Base-by-base conservation (phyloP, 1,284 basidiomycete genomes). In the Chiua sp. region DNA sequence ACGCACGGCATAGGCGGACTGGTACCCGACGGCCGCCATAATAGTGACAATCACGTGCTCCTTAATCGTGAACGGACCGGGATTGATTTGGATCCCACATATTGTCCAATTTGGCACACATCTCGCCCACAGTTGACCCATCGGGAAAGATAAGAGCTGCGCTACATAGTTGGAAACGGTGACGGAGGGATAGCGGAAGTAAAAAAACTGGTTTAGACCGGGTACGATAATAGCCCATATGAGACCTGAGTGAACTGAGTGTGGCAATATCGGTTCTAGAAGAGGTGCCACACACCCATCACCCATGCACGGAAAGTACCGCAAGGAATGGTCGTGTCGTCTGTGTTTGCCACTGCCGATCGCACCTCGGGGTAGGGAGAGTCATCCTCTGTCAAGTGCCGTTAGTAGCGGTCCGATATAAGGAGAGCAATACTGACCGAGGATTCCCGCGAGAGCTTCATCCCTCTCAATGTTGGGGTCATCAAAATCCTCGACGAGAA, bases 21-120 rank as follows among this genome's bases (percentile, higher is more conserved):
- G 74, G 32, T 80, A 77, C 13, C 87, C 87, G 20, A 91, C 87
- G 60, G 87, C 80, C 13, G 90, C 88, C 91, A 96, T 96, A 71
- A 96, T 90, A 20, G 91, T 86, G 52, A 79, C 78, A 47, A 85
- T 67, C 22, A 87, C 87, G 72, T 89, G 88, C 68, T 90, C 88
- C 71, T 91, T 91, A 68, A 91, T 84, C 2, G 81, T 81, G 76
- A 91, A 91, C 3, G 87, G 88, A 23, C 90, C 90, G 2, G 89
- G 88, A 67, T 91, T 91, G 18, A 91, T 69, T 1, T 78, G 67
- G 4, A 81, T 16, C 42, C 88, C 88, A 55, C 87, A 81, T 11
- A 91, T 77, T 66, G 76, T 84, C 71, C 81, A 71, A 61, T 82
- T 79, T 11, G 88, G 89, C 6, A 91, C 53, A 42, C 80, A 47